phyloP scores from a whole-genome alignment of 495 filamentous ascomycete genomes.

The Neurospora discreta region DNA sequence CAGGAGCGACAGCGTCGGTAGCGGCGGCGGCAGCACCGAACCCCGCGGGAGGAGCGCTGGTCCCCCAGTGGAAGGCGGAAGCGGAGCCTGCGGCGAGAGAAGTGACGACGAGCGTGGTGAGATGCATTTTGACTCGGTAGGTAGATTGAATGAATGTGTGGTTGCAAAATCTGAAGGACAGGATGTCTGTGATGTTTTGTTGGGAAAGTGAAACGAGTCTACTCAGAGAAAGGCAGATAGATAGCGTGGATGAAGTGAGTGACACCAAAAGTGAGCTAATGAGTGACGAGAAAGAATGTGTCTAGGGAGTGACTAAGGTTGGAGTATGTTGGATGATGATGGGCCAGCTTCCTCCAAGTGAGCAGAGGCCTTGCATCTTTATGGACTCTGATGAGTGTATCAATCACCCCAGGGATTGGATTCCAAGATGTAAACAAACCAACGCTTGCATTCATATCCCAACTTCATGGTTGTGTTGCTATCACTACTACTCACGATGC shows the following conservation, averaged over 20 bases:
- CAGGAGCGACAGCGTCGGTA: neutral
- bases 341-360: neutral
- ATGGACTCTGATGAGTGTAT: neutral
- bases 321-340: neutral
- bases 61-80: neutral
- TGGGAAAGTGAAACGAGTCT: neutral
- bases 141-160: neutral
- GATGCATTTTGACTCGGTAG: neutral
- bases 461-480: neutral
- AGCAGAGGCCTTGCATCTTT: neutral
- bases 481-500: neutral
- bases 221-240: neutral
- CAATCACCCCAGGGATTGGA: neutral
- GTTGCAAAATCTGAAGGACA: neutral
- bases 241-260: neutral
- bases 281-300: neutral
- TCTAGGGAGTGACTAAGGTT: neutral
- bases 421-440: neutral
- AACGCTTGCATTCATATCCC: neutral
- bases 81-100: neutral
- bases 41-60: neutral
- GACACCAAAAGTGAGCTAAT: neutral
- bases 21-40: neutral
- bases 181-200: neutral
- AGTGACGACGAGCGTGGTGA: neutral